phyloP scores from a whole-genome alignment of 116 monocot genomes.

The Papilionanthe hybrid region DNA sequence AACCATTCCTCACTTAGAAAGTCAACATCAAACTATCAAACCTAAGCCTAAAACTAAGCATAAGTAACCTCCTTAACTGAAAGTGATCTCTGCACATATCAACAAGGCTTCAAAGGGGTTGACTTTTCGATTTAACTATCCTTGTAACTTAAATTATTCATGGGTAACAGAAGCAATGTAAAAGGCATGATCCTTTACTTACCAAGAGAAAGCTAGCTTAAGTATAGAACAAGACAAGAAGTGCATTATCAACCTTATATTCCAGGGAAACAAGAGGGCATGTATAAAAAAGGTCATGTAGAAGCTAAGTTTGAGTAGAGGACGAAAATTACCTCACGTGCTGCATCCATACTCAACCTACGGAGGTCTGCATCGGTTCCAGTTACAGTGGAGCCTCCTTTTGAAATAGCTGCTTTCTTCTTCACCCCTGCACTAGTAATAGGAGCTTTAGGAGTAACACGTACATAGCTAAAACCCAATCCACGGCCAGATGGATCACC shows the following conservation, averaged over 20 bases:
- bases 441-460: constrained; percentile 72
- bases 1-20: no score
- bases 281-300: no score
- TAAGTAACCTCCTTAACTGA: no score
- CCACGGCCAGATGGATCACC: constrained; percentile 99
- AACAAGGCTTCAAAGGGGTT: no score
- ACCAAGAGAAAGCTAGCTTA: background rate
- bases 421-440: constrained; percentile 59
- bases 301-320: no score
- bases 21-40: no score
- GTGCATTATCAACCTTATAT: background rate
- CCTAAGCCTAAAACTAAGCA: no score
- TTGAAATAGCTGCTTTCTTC: constrained; percentile 67
- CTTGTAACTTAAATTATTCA: background rate
- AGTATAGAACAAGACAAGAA: background rate
- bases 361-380: constrained; percentile 99
- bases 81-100: no score
- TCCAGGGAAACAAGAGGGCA: no score
- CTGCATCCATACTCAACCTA: constrained; percentile 98
- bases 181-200: background rate
- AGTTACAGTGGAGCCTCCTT: constrained; percentile 78
- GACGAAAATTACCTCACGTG: constrained; percentile 67
- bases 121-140: background rate
- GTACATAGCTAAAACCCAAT: constrained; percentile 93
- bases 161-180: background rate